These are phyloP conservation scores for Alternaria sp. DNA, from an alignment of 2,329 filamentous ascomycete genomes.

Conservation along the genomic window DNA sequence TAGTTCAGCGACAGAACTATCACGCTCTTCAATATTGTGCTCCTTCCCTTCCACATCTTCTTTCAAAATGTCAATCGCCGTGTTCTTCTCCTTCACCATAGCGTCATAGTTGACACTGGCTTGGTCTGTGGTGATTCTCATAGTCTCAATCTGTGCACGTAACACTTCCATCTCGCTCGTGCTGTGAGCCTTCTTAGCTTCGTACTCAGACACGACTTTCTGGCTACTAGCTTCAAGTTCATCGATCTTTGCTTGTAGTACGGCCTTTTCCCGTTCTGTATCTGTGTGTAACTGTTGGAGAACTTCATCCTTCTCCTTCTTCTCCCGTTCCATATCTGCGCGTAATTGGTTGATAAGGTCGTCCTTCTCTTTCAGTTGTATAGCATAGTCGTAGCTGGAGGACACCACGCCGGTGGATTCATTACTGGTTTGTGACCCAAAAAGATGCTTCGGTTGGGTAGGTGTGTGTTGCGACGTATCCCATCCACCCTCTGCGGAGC, in stretches of 20 bases:
- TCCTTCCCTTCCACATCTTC: constrained; percentile 43
- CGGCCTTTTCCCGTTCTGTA: constrained; percentile 23
- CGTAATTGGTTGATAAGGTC: constrained; percentile 33
- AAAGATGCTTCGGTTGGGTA: constrained; percentile 11
- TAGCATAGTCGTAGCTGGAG: constrained; percentile 13
- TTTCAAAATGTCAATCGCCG: constrained; percentile 39
- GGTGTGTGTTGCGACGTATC: constrained; percentile 15
- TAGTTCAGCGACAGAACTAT: constrained; percentile 2
- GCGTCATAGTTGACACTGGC: constrained; percentile 30
- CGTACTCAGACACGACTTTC: constrained; percentile 24
- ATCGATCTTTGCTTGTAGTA: constrained; percentile 10
- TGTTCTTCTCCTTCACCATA: constrained; percentile 34
- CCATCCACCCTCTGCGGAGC: constrained; percentile 20
- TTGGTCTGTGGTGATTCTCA: constrained; percentile 25
- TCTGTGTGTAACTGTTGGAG: constrained; percentile 31
- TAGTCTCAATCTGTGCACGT: constrained; percentile 27
- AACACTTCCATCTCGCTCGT: constrained; percentile 22
- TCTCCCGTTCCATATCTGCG: constrained; percentile 27
- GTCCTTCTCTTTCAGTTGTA: constrained; percentile 39
- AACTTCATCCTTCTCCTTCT: constrained; percentile 34
- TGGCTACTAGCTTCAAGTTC: constrained; percentile 14
- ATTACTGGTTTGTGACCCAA: neutral
- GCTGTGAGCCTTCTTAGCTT: constrained; percentile 24
- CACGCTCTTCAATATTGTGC: constrained; percentile 8
- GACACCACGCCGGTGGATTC: neutral